Evolutionary conservation across 106 monocot genomes (phyloP), one percentile per base, ranked within the genome.

Genomic region (Dioscorea dumetorum): DNA sequence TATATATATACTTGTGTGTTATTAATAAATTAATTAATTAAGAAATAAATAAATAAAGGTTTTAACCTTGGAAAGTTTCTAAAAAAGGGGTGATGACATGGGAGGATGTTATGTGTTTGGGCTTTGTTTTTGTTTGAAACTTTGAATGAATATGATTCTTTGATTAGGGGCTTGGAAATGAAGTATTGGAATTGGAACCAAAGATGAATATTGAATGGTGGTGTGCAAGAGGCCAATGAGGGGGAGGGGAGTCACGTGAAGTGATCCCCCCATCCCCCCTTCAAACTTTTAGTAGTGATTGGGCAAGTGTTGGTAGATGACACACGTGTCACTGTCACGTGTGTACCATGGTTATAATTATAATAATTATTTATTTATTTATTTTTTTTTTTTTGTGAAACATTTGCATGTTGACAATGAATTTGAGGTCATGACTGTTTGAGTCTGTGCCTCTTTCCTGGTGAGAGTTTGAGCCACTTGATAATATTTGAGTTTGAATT

Each of bases 201-300:
- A 34, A 33, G 18, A 58, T 24, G 58, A 58, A 16, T 20, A 12
- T 17, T 18, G 54, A 19, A 19, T 18, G 54, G 54, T 54, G 19
- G 54, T 18, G 3, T 4, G 15, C 18, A 48, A 32, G 32, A 31
- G 32, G 41, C 41, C 41, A 41, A 41, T 41, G 41, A 28, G 28
- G 41, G 41, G 10, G 63, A 17, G 7, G 63, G 63, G 34, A 0
- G 17, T 33, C 69, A 69, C 69, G 69, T 69, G 69, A 69, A 58
- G 69, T 58, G 69, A 69, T 34, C 57, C 69, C 53, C 10, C 33
- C n/a, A n/a, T n/a, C n/a, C n/a, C 21, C 33, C 2, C 28, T 34
- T 1, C 48, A 13, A 54, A 16, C 54, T 54, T 17, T 19, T 24
- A 16, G 4, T 52, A 19, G 57, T 22, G 8, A 11, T 5, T n/a